Conservation (phyloP, 2,329 filamentous ascomycete genomes). For the Pleoardoris graminearum region DNA sequence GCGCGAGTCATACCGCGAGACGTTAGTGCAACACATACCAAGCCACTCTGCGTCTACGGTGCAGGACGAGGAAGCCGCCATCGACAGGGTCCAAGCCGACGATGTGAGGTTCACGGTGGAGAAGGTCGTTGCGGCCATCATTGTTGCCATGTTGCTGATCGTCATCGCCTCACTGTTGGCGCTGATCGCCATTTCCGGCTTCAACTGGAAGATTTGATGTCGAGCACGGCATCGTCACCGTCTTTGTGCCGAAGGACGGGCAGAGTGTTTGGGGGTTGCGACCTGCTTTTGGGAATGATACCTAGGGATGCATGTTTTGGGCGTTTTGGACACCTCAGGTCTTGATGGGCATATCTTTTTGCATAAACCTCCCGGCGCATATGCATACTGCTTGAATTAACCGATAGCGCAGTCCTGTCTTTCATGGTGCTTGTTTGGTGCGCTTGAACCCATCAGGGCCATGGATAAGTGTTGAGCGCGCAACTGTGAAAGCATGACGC, state of each 20-base stretch:
- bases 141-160: slow-evolving; percentile 27
- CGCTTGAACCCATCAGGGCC: too few relatives aligned
- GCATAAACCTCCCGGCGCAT: slow-evolving; percentile 3
- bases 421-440: too few relatives aligned
- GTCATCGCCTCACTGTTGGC: slow-evolving; percentile 24
- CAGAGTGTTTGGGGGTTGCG: neutral
- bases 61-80: slow-evolving; percentile 21
- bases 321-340: slow-evolving; percentile 6
- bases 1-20: slow-evolving; percentile 30
- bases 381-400: neutral
- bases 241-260: neutral
- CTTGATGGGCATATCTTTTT: neutral
- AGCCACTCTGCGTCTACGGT: neutral
- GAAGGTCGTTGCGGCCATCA: slow-evolving; percentile 28
- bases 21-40: slow-evolving; percentile 31
- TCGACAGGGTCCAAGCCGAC: slow-evolving; percentile 17
- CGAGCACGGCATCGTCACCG: neutral
- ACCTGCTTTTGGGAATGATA: slow-evolving; percentile 9
- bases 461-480: too few relatives aligned
- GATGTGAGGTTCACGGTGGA: slow-evolving; percentile 33
- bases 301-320: slow-evolving; percentile 9
- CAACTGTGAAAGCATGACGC: too few relatives aligned
- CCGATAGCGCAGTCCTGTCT: neutral
- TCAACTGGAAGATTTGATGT: slow-evolving; percentile 2
- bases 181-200: slow-evolving; percentile 10